Evolutionary conservation across 2,329 filamentous ascomycete species (phyloP), one percentile per base, ranked within the genome.

Genomic region (Chaetomium olivaceum): DNA sequence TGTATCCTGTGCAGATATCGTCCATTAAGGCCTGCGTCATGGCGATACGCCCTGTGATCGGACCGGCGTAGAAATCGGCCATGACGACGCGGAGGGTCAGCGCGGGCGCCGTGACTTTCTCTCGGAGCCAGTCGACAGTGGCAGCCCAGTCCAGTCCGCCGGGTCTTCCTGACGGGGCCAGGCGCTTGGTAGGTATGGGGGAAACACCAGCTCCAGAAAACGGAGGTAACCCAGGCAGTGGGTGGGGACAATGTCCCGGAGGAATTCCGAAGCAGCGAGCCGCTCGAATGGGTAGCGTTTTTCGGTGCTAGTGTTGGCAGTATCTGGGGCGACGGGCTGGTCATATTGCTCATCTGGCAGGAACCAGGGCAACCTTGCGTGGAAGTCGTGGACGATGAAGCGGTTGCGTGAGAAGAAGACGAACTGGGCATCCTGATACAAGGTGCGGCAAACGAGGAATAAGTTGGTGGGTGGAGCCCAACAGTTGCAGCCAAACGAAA

Each of bases 191-290:
- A 39, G 50, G 56, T 66, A 66, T 4, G 60, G 60, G 11, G 60
- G 64, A 31, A 66, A 66, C 11, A 66, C 56, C 27, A 66, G 29
- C 31, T 66, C 60, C 16, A 66, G 50, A 21, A 63, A 66, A 23
- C 64, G 55, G 60, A 66, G 64, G n/a, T 63, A 3, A 51, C 51
- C 29, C 19, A 66, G 60, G 50, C 64, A 61, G 27, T 63, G 63
- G 19, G 16, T 29, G 5, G 59, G 59, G 4, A 62, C 23, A 16
- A 65, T 21, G 31, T 65, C 59, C 33, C 52, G 23, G 57, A 65
- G 63, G 25, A 65, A 65, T 33, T 62, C 33, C 0, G 63, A 65
- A n/a, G 48, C 55, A 21, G 48, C 46, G 27, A 65, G 48, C 23
- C 63, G 59, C 1, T 51, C 33, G 55, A 46, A 65, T 3, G 54